A percentile compares a stretch with the other conserved stretches of the same genome.
Evolutionary conservation across 2,329 filamentous ascomycete genomes (phyloP).

Genomic region (Aspergillus neoniger): DNA sequence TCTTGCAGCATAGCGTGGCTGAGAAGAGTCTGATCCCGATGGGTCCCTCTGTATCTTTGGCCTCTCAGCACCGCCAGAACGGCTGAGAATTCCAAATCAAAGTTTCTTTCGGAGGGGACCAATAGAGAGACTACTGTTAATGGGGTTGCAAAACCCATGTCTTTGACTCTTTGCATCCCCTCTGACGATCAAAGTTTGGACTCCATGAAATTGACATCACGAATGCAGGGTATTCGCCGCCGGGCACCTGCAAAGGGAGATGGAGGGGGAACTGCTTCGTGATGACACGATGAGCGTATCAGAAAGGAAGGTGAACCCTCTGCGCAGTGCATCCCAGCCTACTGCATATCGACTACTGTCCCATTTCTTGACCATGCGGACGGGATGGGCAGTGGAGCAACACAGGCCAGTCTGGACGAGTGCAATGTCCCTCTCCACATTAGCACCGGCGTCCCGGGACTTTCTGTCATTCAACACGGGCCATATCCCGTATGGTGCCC

Average conservation of each 20-base stretch:
- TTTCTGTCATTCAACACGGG: neutral
- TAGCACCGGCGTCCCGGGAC: conserved; percentile 1
- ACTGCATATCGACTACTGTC: neutral
- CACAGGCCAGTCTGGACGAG: neutral
- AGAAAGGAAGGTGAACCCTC: neutral
- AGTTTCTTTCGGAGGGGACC: neutral
- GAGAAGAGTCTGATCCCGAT: conserved; percentile 1
- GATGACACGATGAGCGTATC: conserved; percentile 2
- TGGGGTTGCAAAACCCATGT: neutral
- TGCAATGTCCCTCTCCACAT: neutral
- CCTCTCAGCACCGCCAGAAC: conserved; percentile 5
- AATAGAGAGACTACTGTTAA: neutral
- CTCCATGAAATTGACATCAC: neutral
- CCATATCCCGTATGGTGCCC: neutral
- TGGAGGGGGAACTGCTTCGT: neutral
- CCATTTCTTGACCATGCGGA: neutral
- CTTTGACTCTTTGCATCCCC: neutral
- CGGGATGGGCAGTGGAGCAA: neutral
- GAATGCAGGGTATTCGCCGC: neutral
- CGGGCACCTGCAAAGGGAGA: neutral
- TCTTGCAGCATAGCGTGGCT: conserved; percentile 9
- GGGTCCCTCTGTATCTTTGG: neutral
- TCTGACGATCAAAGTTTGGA: conserved; percentile 7
- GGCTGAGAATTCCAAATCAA: conserved; percentile 12
- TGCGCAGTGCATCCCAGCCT: neutral